A percentile compares a stretch with the other conserved stretches of the same genome.
Evolutionary conservation across 495 filamentous ascomycete species (phyloP).

Genomic region (Aspergillus leporis): DNA sequence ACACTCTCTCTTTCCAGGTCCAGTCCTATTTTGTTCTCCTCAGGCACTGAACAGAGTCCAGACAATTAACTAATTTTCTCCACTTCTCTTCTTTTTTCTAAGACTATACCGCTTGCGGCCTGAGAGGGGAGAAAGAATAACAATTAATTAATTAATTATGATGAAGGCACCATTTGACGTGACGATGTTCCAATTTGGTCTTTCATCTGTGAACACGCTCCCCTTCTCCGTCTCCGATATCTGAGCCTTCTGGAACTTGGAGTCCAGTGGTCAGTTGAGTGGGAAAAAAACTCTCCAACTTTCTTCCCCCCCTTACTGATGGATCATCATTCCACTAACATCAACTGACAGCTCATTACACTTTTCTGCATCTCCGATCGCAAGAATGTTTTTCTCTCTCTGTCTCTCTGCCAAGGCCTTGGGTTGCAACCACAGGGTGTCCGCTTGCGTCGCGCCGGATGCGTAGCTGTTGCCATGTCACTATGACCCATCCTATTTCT

Average conservation of each 20-base stretch:
- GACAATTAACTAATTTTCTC: not conserved
- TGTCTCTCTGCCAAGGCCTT: not conserved
- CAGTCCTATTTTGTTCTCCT: not conserved
- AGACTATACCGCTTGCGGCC: not conserved
- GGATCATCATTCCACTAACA: not conserved
- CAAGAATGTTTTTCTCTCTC: not conserved
- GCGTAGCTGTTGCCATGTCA: conserved; percentile 17
- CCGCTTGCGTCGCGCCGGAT: conserved; percentile 17
- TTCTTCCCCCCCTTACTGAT: not conserved
- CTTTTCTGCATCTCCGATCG: not conserved
- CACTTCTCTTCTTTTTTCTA: not conserved
- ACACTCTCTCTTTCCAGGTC: not conserved
- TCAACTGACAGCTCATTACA: conserved; percentile 5
- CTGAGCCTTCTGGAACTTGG: not conserved
- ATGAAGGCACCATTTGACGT: not conserved
- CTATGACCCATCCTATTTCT: conserved; percentile 8
- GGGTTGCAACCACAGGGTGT: not conserved
- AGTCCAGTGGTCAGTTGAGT: not conserved
- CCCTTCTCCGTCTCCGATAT: not conserved
- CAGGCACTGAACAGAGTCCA: not conserved
- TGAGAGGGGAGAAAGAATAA: not conserved
- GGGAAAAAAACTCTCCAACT: not conserved
- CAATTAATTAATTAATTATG: not conserved
- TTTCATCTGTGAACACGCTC: no score
- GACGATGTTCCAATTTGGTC: not conserved